Evolutionary conservation across 495 filamentous ascomycete species (phyloP).

Genomic region (Bathelium albidoporum): DNA sequence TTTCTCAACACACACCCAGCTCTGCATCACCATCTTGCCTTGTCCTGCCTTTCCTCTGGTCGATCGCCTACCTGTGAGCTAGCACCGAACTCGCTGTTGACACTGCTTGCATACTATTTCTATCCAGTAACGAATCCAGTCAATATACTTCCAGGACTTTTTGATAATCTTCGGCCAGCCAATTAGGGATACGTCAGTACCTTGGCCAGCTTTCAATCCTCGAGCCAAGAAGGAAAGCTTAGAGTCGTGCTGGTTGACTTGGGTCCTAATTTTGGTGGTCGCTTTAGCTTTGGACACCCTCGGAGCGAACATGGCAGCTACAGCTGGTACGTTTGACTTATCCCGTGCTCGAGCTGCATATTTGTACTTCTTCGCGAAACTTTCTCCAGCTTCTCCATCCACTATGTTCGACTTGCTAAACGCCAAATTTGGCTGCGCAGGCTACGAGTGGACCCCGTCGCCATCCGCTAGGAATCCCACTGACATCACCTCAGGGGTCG

Average conservation of each 20-base stretch:
- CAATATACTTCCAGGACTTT: neutral
- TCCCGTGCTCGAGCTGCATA: no score
- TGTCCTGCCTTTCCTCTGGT: neutral
- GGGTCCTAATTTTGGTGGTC: neutral
- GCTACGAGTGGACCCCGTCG: conserved; percentile 24
- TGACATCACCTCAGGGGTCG: conserved; percentile 64
- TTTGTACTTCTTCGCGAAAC: no score
- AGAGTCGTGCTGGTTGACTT: neutral
- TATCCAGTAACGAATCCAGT: neutral
- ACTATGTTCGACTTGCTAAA: neutral
- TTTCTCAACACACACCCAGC: neutral
- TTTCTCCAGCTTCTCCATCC: neutral
- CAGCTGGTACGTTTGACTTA: neutral
- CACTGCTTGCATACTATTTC: neutral
- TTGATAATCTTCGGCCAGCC: neutral
- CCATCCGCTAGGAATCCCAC: conserved; percentile 41
- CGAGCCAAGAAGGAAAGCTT: neutral
- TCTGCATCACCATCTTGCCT: neutral
- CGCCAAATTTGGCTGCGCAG: conserved; percentile 10
- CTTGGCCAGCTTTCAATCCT: neutral
- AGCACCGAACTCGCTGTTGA: neutral
- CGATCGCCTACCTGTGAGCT: neutral
- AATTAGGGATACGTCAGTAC: neutral
- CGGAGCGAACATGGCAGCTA: neutral
- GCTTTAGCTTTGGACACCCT: neutral